phyloP scores from a whole-genome alignment of 2,329 filamentous ascomycete genomes.

The Fusarium bactridioides region DNA sequence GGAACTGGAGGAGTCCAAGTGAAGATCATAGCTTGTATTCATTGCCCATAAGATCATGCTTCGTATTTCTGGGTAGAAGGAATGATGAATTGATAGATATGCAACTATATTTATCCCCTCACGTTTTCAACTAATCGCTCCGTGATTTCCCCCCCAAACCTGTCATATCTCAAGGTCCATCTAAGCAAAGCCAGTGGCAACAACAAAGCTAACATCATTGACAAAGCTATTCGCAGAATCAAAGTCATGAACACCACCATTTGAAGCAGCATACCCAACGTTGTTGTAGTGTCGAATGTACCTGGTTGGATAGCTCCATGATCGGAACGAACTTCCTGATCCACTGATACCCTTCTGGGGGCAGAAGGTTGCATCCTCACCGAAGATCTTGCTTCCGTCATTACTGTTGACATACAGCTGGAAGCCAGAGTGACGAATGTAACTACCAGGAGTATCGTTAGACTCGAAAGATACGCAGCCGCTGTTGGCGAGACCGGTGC shows the following conservation, averaged over 20 bases:
- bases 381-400: constrained; percentile 10
- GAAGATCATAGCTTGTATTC: fast-evolving
- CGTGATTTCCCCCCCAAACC: background rate
- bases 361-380: constrained; percentile 20
- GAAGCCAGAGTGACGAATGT: constrained; percentile 4
- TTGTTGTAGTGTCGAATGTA: constrained; percentile 18
- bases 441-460: constrained; percentile 14
- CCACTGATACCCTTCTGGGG: constrained; percentile 12
- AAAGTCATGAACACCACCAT: constrained; percentile 16
- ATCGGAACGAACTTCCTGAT: background rate
- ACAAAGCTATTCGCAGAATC: background rate
- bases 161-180: fast-evolving
- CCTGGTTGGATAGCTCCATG: constrained; percentile 21
- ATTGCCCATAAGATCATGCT: background rate
- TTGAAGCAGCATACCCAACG: background rate
- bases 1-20: constrained; percentile 27
- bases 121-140: background rate
- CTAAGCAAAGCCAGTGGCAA: background rate
- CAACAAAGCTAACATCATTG: constrained; percentile 9
- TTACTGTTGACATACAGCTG: background rate
- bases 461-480: constrained; percentile 20
- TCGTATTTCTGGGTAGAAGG: background rate
- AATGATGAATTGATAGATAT: background rate
- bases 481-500: constrained; percentile 14
- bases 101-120: background rate